Percentiles rank a stretch among this genome's conserved stretches.
phyloP scores from a whole-genome alignment of 2,329 filamentous ascomycete species.

The Ploettnerulaceae sp. region DNA sequence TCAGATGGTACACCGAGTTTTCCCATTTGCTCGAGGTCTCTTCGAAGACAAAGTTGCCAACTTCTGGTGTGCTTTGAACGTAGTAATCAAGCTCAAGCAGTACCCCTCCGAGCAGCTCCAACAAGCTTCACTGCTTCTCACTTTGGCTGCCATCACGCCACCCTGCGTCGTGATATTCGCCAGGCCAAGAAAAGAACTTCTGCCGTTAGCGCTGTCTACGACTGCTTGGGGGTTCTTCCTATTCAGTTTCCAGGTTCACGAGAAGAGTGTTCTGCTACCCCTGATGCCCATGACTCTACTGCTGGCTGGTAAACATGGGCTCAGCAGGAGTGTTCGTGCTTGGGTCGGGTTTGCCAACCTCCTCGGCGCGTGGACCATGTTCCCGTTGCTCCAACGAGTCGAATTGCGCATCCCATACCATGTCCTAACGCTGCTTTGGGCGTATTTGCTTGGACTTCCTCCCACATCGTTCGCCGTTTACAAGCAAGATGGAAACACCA shows the following conservation, averaged over 20 bases:
- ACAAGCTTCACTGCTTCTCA: conserved; percentile 67
- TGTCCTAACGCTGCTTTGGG: conserved; percentile 82
- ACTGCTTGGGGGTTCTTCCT: conserved; percentile 97
- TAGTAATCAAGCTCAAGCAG: conserved; percentile 77
- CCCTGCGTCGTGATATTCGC: conserved; percentile 77
- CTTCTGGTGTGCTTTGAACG: conserved; percentile 91
- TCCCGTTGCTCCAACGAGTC: conserved; percentile 80
- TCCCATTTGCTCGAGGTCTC: conserved; percentile 89
- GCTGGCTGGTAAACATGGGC: conserved; percentile 70
- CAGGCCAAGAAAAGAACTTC: conserved; percentile 67
- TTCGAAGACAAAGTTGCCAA: conserved; percentile 99
- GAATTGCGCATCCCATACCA: conserved; percentile 79
- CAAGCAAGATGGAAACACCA: conserved; percentile 45
- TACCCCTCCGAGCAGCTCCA: conserved; percentile 71
- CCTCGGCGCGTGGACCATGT: conserved; percentile 88
- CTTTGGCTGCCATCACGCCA: conserved; percentile 69
- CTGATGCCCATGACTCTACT: conserved; percentile 90
- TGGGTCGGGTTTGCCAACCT: conserved; percentile 98
- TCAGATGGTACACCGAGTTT: conserved; percentile 87
- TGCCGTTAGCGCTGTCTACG: conserved; percentile 75
- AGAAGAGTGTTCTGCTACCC: conserved; percentile 92
- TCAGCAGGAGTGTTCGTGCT: conserved; percentile 69
- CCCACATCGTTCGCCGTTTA: conserved; percentile 70
- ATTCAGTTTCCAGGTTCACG: conserved; percentile 96
- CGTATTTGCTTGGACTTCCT: conserved; percentile 82